A percentile compares a stretch with the other conserved stretches of the same genome.
Conservation (phyloP, 768 basidiomycete genomes). For the Lactifluus pinguis region DNA sequence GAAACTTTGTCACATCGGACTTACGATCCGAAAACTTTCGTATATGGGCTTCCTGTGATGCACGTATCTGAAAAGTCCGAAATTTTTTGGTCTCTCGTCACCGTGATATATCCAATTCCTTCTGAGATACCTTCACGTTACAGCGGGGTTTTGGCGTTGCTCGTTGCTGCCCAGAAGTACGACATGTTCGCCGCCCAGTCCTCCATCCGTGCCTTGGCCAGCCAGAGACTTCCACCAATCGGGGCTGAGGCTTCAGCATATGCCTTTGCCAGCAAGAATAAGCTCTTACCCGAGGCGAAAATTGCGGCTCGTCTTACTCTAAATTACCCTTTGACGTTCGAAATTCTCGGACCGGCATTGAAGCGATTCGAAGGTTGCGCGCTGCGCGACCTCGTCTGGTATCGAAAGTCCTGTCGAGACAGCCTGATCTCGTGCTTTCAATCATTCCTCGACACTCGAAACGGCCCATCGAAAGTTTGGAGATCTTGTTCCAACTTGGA, state of each 20-base stretch:
- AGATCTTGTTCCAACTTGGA: background rate
- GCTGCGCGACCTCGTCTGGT: background rate
- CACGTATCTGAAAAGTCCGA: constrained; percentile 5
- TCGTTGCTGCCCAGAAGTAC: constrained; percentile 22
- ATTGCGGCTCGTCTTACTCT: background rate
- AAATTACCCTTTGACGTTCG: constrained; percentile 3
- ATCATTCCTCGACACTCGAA: background rate
- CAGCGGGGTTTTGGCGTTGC: background rate
- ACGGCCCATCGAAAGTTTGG: constrained; percentile 3
- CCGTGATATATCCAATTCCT: constrained; percentile 1
- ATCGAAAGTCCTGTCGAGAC: background rate
- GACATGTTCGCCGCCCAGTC: constrained; percentile 13
- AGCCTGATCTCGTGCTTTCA: background rate
- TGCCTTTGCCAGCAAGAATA: constrained; percentile 9
- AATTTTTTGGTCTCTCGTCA: constrained; percentile 7
- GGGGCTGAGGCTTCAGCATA: constrained; percentile 5
- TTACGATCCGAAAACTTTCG: background rate
- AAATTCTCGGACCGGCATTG: background rate
- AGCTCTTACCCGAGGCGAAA: background rate
- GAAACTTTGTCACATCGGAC: constrained; percentile 24
- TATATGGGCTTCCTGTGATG: constrained; percentile 15
- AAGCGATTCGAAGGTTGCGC: background rate
- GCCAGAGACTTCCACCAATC: background rate
- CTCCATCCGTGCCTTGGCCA: background rate
- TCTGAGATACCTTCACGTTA: background rate